Base-by-base conservation (phyloP, 805 yeast species). In the Phaffomyces antillensis region DNA sequence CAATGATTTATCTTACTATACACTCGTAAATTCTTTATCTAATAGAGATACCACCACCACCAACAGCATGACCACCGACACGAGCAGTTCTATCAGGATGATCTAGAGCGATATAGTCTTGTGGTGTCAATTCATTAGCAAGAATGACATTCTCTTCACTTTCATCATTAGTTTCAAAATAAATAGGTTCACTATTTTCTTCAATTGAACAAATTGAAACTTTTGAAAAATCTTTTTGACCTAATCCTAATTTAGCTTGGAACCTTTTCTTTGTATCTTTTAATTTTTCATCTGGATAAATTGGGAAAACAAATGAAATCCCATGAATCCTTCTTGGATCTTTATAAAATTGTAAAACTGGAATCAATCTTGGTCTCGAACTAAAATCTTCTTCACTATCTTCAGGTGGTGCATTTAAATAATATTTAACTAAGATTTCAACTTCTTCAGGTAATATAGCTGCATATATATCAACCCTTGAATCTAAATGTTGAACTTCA, bases 31-130 rank as follows among this genome's bases (percentile, higher is more conserved):
- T 13, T 30, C 5, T 32, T 32, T 17, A 32, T 46, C 51, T 55
- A 38, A 55, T 55, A 3, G 59, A 54, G 24, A 57, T 57, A 41
- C 60, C 81, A 18, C 85, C 81, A 45, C 81, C 73, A 31, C 47
- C 44, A 7, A 35, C n/a, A 56, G 77, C 81, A 48, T 70, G 71
- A 4, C 66, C 65, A 7, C 67, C 71, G 44, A 76, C 72, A 47
- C 81, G 72, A n/a, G 81, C 74, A 36, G 80, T 69, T 57, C 93
- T 76, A 60, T 88, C 96, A 2, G 93, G 89, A 57, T 87, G 96
- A 59, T 93, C 96, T 59, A 93, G 68, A 25, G 90, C 95, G 42
- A 93, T 66, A 30, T 70, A 72, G 47, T 76, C 81, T 38, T 69
- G 69, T 10, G 69, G 67, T 16, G 68, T 63, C 46, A 81, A 59